Evolutionary conservation across 768 basidiomycete species (phyloP).

Genomic region (Multifurca ochricompacta): DNA sequence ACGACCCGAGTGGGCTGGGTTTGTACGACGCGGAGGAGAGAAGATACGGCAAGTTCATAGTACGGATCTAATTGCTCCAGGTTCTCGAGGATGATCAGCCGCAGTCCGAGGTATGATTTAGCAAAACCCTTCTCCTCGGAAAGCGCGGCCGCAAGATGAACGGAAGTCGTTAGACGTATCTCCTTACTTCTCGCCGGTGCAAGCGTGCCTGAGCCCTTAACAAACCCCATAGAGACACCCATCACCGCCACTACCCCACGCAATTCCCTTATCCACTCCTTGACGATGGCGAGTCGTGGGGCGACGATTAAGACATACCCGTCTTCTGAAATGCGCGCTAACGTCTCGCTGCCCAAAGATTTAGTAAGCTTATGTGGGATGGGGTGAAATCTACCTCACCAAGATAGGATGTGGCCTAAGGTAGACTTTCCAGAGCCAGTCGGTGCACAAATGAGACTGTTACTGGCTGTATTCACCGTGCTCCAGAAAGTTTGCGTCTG

Average conservation of each 20-base stretch:
- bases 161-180: conserved; percentile 52
- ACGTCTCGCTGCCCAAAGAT: conserved; percentile 43
- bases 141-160: conserved; percentile 41
- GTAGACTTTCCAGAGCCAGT: conserved; percentile 75
- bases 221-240: conserved; percentile 36
- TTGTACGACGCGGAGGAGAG: conserved; percentile 59
- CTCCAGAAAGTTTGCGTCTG: conserved; percentile 91
- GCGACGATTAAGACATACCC: conserved; percentile 57
- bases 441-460: conserved; percentile 72
- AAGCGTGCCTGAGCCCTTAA: conserved; percentile 29
- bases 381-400: conserved; percentile 42
- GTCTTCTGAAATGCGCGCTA: conserved; percentile 33
- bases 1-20: conserved; percentile 60
- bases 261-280: conserved; percentile 50
- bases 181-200: conserved; percentile 32
- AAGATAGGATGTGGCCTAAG: conserved; percentile 59
- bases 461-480: conserved; percentile 53
- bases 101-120: conserved; percentile 35
- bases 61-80: conserved; percentile 72
- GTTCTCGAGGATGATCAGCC: conserved; percentile 74
- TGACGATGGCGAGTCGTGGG: conserved; percentile 49
- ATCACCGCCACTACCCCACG: conserved; percentile 32
- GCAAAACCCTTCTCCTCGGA: conserved; percentile 25
- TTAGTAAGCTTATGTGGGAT: conserved; percentile 11
- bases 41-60: conserved; percentile 79